These are phyloP conservation scores for Parastagonospora nodorum DNA, from an alignment of 2,329 filamentous ascomycete species.

Conservation along the genomic window DNA sequence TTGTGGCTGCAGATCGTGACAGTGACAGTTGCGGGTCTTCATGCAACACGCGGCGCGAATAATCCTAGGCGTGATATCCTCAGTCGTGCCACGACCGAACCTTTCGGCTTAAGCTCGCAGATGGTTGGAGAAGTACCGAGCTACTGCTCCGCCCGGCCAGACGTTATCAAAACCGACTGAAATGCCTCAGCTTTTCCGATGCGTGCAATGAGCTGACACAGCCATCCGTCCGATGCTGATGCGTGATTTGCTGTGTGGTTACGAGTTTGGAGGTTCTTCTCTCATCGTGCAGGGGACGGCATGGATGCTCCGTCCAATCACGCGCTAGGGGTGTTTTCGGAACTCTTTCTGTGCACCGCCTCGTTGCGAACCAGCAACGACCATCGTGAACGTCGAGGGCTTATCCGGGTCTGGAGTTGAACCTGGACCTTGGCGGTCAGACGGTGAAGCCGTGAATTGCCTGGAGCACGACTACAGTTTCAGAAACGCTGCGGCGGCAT, in stretches of 20 bases:
- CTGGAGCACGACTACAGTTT: constrained; percentile 5
- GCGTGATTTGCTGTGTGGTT: constrained; percentile 13
- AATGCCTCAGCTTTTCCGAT: constrained; percentile 32
- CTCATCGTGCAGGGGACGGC: constrained; percentile 21
- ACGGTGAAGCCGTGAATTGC: constrained; percentile 15
- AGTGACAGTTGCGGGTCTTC: too few species aligned
- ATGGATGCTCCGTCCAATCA: constrained; percentile 17
- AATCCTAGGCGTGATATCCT: constrained; percentile 1
- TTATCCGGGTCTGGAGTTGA: neutral
- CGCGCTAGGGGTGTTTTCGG: constrained; percentile 33
- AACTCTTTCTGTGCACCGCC: constrained; percentile 31
- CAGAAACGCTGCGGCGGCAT: constrained; percentile 2
- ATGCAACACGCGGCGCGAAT: constrained; percentile 1
- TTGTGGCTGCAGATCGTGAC: too few species aligned
- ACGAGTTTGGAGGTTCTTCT: constrained; percentile 6
- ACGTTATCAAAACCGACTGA: constrained; percentile 5
- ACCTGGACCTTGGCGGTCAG: neutral
- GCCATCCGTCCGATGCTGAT: constrained; percentile 33
- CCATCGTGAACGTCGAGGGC: constrained; percentile 11
- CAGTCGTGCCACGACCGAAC: neutral
- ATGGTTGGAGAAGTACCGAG: constrained; percentile 5
- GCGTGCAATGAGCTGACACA: constrained; percentile 9
- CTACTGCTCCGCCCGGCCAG: neutral
- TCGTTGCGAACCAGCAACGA: constrained; percentile 17
- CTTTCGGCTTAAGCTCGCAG: constrained; percentile 17